Evolutionary conservation across 2,329 filamentous ascomycete species (phyloP), one percentile per base, ranked within the genome.

Genomic region (Aspergillus spinulosporus): DNA sequence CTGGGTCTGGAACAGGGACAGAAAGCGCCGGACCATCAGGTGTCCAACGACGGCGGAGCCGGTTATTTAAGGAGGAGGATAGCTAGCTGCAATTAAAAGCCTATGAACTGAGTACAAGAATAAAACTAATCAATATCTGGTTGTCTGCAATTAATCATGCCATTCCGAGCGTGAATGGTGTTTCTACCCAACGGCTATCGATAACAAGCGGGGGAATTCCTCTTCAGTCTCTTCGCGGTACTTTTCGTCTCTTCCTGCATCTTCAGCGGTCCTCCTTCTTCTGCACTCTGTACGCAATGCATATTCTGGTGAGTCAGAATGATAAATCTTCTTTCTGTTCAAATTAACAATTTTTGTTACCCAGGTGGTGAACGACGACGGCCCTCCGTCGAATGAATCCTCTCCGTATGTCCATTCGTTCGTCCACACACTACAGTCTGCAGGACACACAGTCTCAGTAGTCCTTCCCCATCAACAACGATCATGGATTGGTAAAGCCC

Each of bases 401-500:
- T 92, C 89, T 45, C 90, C 90, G 5, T 93, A 93, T 68, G 83
- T 93, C 59, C 88, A 90, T 76, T 86, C 84, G 60, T 82, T 93
- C 56, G 82, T 92, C 43, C 79, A 84, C 59, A 82, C 83, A 52
- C 85, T 94, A 49, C 85, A 91, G 71, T 75, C 80, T 55, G 85
- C 88, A 34, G 92, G 92, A 6, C 93, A 97, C 75, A 82, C 79
- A n/a, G 90, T 97, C 59, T 96, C 91, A 5, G 92, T 99, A 49
- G 88, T 94, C 61, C 84, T 99, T 11, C 94, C 94, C 1, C 85
- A 97, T 72, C 88, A 87, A 5, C 94, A 99, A 76, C 87, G 93
- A 60, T 96, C 92, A 55, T 99, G 94, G 94, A 97, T 99, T 68
- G 92, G 92, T 66, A 99, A 99, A 80, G 94, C 94, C 2, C 94